A percentile compares a stretch with the other conserved stretches of the same genome.
These are phyloP conservation scores for Talaromyces sp. DNA, from an alignment of 2,329 filamentous ascomycete species.

Conservation along the genomic window DNA sequence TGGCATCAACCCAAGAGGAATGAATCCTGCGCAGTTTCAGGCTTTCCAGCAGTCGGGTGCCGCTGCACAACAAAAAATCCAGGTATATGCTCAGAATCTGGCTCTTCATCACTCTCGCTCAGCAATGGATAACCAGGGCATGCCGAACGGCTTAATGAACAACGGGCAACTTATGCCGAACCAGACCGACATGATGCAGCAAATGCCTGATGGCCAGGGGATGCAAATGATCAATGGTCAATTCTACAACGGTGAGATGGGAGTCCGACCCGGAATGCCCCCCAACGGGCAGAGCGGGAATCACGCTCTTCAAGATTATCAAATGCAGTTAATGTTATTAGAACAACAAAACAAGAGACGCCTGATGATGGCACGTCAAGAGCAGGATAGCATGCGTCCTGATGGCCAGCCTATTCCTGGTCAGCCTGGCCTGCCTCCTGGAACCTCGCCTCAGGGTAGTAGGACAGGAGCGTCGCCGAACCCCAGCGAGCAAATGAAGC, in stretches of 20 bases:
- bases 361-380: conserved; percentile 60
- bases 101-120: conserved; percentile 70
- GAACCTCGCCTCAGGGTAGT: conserved; percentile 54
- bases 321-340: conserved; percentile 64
- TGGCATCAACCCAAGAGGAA: conserved; percentile 67
- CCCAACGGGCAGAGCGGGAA: conserved; percentile 43
- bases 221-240: conserved; percentile 38
- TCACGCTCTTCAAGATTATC: conserved; percentile 63
- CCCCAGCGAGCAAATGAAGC: conserved; percentile 57
- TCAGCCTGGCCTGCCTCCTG: conserved; percentile 43
- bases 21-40: conserved; percentile 72
- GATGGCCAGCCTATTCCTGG: conserved; percentile 45
- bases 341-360: conserved; percentile 65
- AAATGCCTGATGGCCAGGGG: conserved; percentile 57
- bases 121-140: conserved; percentile 73
- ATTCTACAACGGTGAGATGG: conserved; percentile 60
- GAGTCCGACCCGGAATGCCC: conserved; percentile 31
- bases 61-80: conserved; percentile 71
- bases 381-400: conserved; percentile 57
- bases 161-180: conserved; percentile 57
- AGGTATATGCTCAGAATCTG: conserved; percentile 79
- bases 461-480: conserved; percentile 55
- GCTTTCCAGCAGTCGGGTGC: conserved; percentile 51
- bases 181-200: conserved; percentile 77
- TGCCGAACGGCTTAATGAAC: conserved; percentile 65